Percentiles rank a stretch among this genome's conserved stretches.
Conservation (phyloP, 768 basidiomycete species). For the Leucocoprinus leucothites region DNA sequence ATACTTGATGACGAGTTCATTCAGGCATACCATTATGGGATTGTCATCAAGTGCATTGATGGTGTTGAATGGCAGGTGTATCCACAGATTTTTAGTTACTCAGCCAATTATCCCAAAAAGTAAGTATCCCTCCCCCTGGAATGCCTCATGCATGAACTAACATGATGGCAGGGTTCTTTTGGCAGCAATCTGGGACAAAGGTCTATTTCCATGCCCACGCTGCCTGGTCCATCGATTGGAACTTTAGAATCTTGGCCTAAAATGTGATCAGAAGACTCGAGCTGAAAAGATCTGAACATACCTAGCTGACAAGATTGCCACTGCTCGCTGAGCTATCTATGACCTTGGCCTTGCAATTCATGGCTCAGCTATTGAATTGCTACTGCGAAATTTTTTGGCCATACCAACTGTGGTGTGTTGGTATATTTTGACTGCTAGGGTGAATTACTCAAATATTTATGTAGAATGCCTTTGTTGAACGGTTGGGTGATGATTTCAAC, state of each 20-base stretch:
- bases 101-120: conserved; percentile 12
- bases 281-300: too few species aligned
- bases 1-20: conserved; percentile 6
- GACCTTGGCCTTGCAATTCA: too few species aligned
- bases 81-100: conserved; percentile 9
- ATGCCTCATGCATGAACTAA: conserved; percentile 13
- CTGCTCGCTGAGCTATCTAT: too few species aligned
- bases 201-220: conserved; percentile 32
- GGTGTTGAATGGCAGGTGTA: background rate
- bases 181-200: conserved; percentile 31
- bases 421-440: too few species aligned
- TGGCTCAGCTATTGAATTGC: too few species aligned
- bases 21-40: background rate
- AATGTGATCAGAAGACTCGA: too few species aligned
- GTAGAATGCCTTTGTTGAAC: too few species aligned
- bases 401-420: too few species aligned
- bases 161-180: conserved; percentile 2
- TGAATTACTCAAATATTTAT: too few species aligned
- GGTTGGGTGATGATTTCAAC: conserved; percentile 18
- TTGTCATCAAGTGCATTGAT: conserved; percentile 5
- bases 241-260: conserved; percentile 25
- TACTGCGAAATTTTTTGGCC: too few species aligned
- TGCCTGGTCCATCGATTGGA: conserved; percentile 25
- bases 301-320: too few species aligned
- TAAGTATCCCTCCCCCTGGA: conserved; percentile 10